A percentile compares a stretch with the other conserved stretches of the same genome.
phyloP scores from a whole-genome alignment of 805 yeast genomes.

The Teunomyces stri region DNA sequence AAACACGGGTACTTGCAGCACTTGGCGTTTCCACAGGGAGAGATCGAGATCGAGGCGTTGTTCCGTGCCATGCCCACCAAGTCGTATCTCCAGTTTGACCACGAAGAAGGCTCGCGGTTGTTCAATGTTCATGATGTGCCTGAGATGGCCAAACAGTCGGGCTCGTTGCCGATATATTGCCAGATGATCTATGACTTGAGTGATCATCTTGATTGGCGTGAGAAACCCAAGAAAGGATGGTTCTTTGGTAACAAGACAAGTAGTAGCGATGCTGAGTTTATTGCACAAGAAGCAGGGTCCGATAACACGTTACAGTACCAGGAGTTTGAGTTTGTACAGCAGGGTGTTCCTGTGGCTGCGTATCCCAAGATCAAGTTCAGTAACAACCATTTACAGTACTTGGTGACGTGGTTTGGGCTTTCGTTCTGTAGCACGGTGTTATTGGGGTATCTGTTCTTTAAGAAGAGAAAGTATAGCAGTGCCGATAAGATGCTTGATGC shows the following conservation, averaged over 20 bases:
- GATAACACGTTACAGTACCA: conserved; percentile 40
- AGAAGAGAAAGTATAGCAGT: conserved; percentile 26
- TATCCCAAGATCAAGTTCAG: conserved; percentile 76
- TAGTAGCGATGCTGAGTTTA: conserved; percentile 14
- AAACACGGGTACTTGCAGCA: conserved; percentile 52
- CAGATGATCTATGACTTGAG: conserved; percentile 68
- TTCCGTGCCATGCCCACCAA: conserved; percentile 64
- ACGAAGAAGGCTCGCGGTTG: conserved; percentile 60
- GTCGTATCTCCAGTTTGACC: conserved; percentile 67
- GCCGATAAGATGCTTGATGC: conserved; percentile 43
- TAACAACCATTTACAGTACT: conserved; percentile 88
- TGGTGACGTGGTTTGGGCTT: conserved; percentile 94
- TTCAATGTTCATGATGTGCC: conserved; percentile 80
- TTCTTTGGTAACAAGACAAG: conserved; percentile 7
- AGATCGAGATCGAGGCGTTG: conserved; percentile 68
- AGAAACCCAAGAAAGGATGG: conserved; percentile 9
- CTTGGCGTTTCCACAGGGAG: conserved; percentile 70
- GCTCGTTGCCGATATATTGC: conserved; percentile 69
- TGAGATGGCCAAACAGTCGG: conserved; percentile 71
- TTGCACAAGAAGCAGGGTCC: conserved; percentile 16
- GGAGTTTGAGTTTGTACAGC: conserved; percentile 56
- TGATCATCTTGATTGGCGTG: conserved; percentile 57
- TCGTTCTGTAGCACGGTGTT: conserved; percentile 70
- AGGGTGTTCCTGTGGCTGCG: conserved; percentile 91
- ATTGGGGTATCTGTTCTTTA: conserved; percentile 40